Evolutionary conservation across 202 grass and related monocot species (phyloP).

Genomic region (Brachypodium distachyon): DNA sequence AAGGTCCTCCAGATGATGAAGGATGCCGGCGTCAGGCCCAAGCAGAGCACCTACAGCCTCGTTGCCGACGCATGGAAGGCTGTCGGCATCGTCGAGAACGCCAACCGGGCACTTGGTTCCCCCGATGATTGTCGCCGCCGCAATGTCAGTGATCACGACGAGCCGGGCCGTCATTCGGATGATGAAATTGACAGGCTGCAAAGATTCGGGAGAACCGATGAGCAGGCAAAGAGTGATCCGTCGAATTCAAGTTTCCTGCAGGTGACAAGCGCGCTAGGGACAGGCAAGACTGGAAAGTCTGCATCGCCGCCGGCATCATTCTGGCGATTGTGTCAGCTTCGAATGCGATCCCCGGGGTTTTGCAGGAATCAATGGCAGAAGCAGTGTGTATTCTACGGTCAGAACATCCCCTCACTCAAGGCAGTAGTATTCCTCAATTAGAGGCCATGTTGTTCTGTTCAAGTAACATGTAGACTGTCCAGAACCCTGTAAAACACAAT

Average conservation of each 20-base stretch:
- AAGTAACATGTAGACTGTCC: not conserved
- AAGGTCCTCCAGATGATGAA: conserved; percentile 43
- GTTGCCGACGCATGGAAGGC: conserved; percentile 72
- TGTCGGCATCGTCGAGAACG: conserved; percentile 58
- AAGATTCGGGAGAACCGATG: conserved; percentile 7
- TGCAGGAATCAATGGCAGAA: conserved; percentile 41
- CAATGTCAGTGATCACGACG: not conserved
- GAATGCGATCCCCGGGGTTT: conserved; percentile 24
- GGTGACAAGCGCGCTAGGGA: conserved; percentile 30
- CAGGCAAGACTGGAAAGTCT: not conserved
- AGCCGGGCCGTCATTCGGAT: not conserved
- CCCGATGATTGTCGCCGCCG: not conserved
- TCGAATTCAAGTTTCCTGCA: conserved; percentile 31
- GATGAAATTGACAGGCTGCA: conserved; percentile 21
- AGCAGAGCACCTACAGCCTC: conserved; percentile 57
- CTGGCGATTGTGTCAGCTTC: conserved; percentile 18
- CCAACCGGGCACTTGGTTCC: conserved; percentile 21
- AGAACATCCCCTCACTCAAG: conserved; percentile 35
- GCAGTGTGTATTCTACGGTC: conserved; percentile 20
- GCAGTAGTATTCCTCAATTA: conserved; percentile 30
- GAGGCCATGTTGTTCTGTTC: not conserved
- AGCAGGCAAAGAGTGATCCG: conserved; percentile 12
- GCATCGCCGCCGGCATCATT: not conserved
- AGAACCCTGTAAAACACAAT: not conserved
- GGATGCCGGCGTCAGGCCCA: conserved; percentile 44